phyloP scores from a whole-genome alignment of 176 grass and related monocot species.

The Ensete ventricosum region DNA sequence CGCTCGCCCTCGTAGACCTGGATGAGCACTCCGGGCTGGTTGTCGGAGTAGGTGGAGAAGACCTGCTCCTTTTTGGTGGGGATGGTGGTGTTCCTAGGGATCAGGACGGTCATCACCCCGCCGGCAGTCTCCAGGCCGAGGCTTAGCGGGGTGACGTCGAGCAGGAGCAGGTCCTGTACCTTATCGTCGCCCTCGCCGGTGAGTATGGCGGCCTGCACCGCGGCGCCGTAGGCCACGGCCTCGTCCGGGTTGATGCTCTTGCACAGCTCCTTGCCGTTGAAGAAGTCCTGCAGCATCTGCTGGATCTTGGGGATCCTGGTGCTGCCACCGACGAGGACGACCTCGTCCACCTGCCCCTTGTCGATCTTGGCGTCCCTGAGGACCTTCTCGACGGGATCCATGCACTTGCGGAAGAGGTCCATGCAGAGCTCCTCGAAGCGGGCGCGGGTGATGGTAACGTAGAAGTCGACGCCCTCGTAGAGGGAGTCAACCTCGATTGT shows the following conservation, averaged over 20 bases:
- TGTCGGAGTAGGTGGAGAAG: conserved; percentile 22
- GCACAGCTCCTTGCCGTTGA: conserved; percentile 95
- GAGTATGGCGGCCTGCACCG: conserved; percentile 21
- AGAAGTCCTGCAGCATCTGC: conserved; percentile 76
- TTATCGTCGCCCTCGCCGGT: conserved; percentile 21
- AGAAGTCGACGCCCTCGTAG: conserved; percentile 18
- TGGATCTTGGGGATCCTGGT: conserved; percentile 17
- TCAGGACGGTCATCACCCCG: conserved; percentile 18
- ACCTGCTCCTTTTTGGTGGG: conserved; percentile 26
- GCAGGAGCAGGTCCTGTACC: conserved; percentile 25
- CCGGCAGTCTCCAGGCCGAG: conserved; percentile 17
- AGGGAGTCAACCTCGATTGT: conserved; percentile 19
- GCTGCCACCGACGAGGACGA: conserved; percentile 22
- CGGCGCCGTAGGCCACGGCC: conserved; percentile 37
- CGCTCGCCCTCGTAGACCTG: conserved; percentile 26
- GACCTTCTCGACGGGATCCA: conserved; percentile 19
- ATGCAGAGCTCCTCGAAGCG: conserved; percentile 21
- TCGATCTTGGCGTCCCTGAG: conserved; percentile 19
- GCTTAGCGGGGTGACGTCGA: conserved; percentile 17
- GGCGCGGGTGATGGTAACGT: conserved; percentile 14
- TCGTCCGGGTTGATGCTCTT: conserved; percentile 99
- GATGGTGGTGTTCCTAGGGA: conserved; percentile 22
- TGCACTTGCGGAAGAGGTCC: conserved; percentile 18
- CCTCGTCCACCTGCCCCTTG: conserved; percentile 23
- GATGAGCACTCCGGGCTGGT: conserved; percentile 16